These are phyloP conservation scores for Avena atlantica DNA, from an alignment of 176 grass and related monocot genomes.

Conservation along the genomic window DNA sequence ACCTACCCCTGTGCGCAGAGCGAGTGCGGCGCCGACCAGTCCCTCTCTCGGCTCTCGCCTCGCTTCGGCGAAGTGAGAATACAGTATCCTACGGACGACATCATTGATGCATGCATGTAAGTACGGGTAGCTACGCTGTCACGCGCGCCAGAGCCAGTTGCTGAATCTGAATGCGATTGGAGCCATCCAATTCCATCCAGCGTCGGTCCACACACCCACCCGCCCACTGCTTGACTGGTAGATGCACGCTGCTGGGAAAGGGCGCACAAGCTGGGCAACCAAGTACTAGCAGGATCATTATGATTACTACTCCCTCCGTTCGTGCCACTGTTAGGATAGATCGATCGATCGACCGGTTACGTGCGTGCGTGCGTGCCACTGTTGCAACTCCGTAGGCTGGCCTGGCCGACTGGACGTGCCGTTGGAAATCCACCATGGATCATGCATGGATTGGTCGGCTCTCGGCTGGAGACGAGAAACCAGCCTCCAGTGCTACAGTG, in stretches of 20 bases:
- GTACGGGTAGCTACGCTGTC: background rate
- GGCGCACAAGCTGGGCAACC: background rate
- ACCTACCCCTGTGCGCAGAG: too few relatives aligned
- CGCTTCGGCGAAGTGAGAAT: background rate
- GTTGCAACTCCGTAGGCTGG: background rate
- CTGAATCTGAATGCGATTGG: conserved; percentile 34
- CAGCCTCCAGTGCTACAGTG: too few relatives aligned
- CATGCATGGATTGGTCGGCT: too few relatives aligned
- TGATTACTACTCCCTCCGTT: background rate
- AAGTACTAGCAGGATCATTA: background rate
- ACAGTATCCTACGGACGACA: background rate
- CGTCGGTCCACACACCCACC: background rate
- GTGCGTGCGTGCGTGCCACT: background rate
- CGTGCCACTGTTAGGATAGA: background rate
- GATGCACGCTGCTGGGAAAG: background rate
- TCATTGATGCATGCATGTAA: too few relatives aligned
- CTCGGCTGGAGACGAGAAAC: background rate
- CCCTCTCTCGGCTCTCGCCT: background rate
- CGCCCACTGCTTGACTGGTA: background rate
- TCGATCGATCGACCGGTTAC: background rate
- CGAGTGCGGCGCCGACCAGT: background rate
- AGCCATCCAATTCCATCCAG: background rate
- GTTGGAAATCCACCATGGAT: too few relatives aligned
- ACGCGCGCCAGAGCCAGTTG: background rate
- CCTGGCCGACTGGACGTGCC: too few relatives aligned